Evolutionary conservation across 371 early-diverging fungal genomes (phyloP).

Genomic region (Blakeslea trispora): DNA sequence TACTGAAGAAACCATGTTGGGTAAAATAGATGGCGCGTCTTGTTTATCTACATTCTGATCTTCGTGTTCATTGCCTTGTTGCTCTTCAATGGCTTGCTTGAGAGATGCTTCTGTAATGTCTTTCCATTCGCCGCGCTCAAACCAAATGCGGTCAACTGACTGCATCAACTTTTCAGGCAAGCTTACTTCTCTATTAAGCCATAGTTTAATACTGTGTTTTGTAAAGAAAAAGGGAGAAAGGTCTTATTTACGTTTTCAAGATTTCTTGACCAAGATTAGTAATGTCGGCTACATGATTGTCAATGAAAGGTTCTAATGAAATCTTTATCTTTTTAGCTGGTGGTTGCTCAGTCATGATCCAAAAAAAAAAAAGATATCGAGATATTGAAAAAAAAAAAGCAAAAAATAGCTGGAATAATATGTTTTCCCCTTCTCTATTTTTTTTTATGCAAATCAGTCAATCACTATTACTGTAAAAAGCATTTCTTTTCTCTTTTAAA

Average conservation of each 20-base stretch:
- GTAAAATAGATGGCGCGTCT: slow-evolving; percentile 3
- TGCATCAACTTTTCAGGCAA: slow-evolving; percentile 58
- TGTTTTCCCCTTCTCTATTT: too few species aligned
- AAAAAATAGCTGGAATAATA: too few species aligned
- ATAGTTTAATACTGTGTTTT: not conserved
- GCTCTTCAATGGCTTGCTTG: slow-evolving; percentile 23
- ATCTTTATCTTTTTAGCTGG: slow-evolving; percentile 52
- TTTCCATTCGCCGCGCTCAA: slow-evolving; percentile 57
- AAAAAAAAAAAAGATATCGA: slow-evolving; percentile 1
- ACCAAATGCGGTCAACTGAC: slow-evolving; percentile 57
- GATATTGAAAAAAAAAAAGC: not conserved
- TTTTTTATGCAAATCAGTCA: too few species aligned
- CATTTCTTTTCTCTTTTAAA: too few species aligned
- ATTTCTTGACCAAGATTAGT: slow-evolving; percentile 59
- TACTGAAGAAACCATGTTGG: slow-evolving; percentile 7
- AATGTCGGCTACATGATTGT: slow-evolving; percentile 54
- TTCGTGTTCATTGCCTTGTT: slow-evolving; percentile 9
- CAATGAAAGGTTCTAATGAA: slow-evolving; percentile 55
- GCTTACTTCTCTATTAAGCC: slow-evolving; percentile 46
- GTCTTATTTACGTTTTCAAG: slow-evolving; percentile 60
- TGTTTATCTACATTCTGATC: slow-evolving; percentile 10
- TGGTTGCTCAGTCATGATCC: slow-evolving; percentile 25
- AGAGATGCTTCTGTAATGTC: slow-evolving; percentile 52
- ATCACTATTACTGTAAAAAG: too few species aligned
- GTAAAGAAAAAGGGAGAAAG: too few species aligned